phyloP scores from a whole-genome alignment of 2,329 filamentous ascomycete genomes.

The Apiospora aurea region DNA sequence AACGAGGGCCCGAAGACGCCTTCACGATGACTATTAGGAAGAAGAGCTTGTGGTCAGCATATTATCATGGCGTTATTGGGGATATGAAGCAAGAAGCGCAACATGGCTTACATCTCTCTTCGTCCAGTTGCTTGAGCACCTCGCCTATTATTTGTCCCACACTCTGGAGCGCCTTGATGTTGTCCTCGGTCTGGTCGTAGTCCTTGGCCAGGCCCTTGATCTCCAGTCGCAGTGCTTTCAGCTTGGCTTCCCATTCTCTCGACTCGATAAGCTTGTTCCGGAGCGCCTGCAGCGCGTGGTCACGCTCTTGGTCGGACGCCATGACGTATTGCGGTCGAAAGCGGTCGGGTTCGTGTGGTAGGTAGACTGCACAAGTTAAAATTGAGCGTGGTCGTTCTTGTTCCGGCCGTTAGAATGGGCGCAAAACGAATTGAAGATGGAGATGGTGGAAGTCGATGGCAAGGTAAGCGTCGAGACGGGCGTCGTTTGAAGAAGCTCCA shows the following conservation, averaged over 20 bases:
- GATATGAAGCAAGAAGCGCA: constrained; percentile 7
- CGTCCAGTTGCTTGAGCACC: constrained; percentile 97
- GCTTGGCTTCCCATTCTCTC: constrained; percentile 97
- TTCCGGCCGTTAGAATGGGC: constrained; percentile 12
- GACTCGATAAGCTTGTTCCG: constrained; percentile 88
- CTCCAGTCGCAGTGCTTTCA: constrained; percentile 91
- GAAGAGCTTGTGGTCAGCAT: not conserved
- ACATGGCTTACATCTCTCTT: constrained; percentile 85
- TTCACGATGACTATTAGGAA: constrained; percentile 85
- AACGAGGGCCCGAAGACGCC: constrained; percentile 94
- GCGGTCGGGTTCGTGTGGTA: not conserved
- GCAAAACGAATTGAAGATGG: not conserved
- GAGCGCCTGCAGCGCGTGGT: constrained; percentile 78
- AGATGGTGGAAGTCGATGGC: constrained; percentile 17
- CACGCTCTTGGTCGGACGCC: constrained; percentile 64
- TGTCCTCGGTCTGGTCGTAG: constrained; percentile 96
- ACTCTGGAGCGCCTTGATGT: constrained; percentile 99
- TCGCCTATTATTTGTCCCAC: constrained; percentile 99
- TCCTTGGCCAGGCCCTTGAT: constrained; percentile 96
- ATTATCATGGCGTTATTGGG: not conserved
- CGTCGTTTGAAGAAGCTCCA: constrained; percentile 20
- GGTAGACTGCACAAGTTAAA: not conserved
- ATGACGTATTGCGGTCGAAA: constrained; percentile 40
- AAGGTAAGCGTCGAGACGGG: constrained; percentile 5
- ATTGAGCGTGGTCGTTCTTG: not conserved